Conservation (phyloP, 164 flowering plant genomes). For the Nymphaea colorata region DNA sequence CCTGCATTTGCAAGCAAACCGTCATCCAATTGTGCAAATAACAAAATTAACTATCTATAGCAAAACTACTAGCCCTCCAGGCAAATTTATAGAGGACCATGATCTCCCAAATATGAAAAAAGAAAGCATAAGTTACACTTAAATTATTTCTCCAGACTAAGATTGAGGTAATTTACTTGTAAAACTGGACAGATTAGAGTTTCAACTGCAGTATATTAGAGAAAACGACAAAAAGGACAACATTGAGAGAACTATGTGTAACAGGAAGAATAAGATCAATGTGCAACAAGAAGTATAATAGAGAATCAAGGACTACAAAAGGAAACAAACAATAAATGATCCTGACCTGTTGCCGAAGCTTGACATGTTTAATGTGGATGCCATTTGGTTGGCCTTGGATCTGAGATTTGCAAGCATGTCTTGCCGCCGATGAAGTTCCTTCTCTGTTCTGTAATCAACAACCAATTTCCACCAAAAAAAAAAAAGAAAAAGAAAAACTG, state of each 20-base stretch:
- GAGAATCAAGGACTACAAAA: neutral
- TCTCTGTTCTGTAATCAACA: slow-evolving; percentile 48
- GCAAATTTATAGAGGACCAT: neutral
- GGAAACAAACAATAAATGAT: neutral
- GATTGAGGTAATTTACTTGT: neutral
- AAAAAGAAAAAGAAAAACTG: too few relatives aligned
- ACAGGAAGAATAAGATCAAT: too few relatives aligned
- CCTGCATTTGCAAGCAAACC: slow-evolving; percentile 12
- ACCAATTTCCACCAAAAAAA: neutral
- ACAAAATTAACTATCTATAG: too few relatives aligned
- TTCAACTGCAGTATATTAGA: neutral
- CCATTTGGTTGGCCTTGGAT: slow-evolving; percentile 74
- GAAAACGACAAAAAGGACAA: neutral
- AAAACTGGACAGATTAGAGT: neutral
- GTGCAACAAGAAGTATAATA: neutral
- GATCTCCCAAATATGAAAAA: neutral
- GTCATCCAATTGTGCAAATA: neutral
- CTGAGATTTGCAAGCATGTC: slow-evolving; percentile 74
- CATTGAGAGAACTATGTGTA: neutral
- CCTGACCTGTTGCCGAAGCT: slow-evolving; percentile 43
- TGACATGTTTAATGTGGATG: slow-evolving; percentile 71
- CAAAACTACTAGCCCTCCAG: neutral
- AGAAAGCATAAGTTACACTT: too few relatives aligned
- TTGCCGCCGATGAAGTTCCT: slow-evolving; percentile 78
- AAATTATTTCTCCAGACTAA: neutral